Base-by-base conservation (phyloP, 2,329 filamentous ascomycete genomes). In the Aureobasidium subglaciale region DNA sequence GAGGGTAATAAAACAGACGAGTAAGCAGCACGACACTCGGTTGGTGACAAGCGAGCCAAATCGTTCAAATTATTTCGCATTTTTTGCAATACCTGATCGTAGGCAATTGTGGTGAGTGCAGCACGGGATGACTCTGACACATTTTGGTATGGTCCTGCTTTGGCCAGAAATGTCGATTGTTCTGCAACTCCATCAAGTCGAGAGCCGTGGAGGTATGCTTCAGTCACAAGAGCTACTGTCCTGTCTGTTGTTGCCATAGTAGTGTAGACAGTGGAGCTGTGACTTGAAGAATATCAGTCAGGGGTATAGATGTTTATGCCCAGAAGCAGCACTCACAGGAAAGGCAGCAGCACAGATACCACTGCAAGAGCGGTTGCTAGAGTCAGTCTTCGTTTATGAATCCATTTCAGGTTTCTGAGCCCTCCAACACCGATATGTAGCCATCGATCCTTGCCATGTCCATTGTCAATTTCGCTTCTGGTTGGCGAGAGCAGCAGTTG, bases 201-300 rank as follows among this genome's bases (percentile, higher is more conserved):
- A 27, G 46, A 38, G 15, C 46, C 46, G 9, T 15, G 27, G n/a
- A 38, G 34, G 15, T 38, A 52, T 5, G 38, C 35, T 10, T 10
- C 34, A n/a, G 34, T 52, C 8, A 52, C 48, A 7, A 52, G 48
- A 29, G 34, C 13, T 7, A 24, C 48, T 25, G 16, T 27, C 18
- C n/a, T 30, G 22, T 52, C 48, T 40, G 48, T 40, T 30, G 48
- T 40, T 38, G 48, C 48, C 16, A 52, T 22, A 11, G 48, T 52
- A 2, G 3, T 52, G 16, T 29, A 32, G 11, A 52, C 2, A 16
- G 27, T n/a, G 5, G 34, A 52, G 24, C 40, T 52, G 35, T 52
- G 48, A 11, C 48, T 52, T 40, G 6, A 9, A 2, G 4, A 22
- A 10, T n/a, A 20, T 45, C 15, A 49, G 45, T n/a, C 22, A 11